phyloP scores from a whole-genome alignment of 805 yeast species.

The Lipomyces spencermartinsiae region DNA sequence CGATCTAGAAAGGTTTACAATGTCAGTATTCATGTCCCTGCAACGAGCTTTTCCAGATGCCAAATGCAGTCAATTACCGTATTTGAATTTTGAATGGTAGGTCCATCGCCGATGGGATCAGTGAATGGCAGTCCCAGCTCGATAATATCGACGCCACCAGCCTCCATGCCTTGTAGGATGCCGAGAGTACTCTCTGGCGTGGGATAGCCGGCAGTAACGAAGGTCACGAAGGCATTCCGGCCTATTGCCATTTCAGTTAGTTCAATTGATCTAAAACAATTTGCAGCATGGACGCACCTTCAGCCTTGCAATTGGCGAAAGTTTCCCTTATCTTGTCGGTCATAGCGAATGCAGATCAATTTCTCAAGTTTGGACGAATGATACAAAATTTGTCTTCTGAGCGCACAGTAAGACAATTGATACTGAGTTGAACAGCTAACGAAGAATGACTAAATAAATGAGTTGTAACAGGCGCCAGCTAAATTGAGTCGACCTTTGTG shows the following conservation, averaged over 20 bases:
- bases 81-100: constrained; percentile 91
- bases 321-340: constrained; percentile 24
- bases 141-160: constrained; percentile 93
- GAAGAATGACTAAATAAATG: not conserved
- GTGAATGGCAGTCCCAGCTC: constrained; percentile 97
- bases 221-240: constrained; percentile 89
- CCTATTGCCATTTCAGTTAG: constrained; percentile 45
- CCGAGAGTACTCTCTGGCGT: constrained; percentile 86
- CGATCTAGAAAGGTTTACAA: constrained; percentile 47
- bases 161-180: constrained; percentile 84
- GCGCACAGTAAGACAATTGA: not conserved
- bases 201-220: constrained; percentile 95
- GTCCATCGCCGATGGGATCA: constrained; percentile 99
- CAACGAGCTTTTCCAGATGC: not conserved
- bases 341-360: constrained; percentile 11
- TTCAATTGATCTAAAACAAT: not conserved
- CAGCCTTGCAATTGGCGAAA: constrained; percentile 34
- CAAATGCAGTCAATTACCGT: constrained; percentile 46
- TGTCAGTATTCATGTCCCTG: not conserved
- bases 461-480: not conserved
- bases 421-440: not conserved
- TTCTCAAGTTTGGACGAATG: too few relatives aligned
- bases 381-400: not conserved
- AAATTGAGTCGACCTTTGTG: not conserved
- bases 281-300: constrained; percentile 17